phyloP scores from a whole-genome alignment of 2,329 filamentous ascomycete species.

The Nemania serpens region DNA sequence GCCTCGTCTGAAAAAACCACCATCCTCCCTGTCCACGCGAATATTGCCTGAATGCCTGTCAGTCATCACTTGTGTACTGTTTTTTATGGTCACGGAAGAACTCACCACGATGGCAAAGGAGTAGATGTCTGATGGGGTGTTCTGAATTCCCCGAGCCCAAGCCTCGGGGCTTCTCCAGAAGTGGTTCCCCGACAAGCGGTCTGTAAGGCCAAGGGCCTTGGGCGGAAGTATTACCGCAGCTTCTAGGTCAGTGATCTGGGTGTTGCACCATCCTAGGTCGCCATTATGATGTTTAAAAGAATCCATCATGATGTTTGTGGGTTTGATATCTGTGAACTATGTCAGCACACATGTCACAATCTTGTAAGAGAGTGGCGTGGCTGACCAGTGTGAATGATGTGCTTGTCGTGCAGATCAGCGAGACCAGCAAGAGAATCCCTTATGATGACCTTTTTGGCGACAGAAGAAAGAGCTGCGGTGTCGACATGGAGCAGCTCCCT shows the following conservation, averaged over 20 bases:
- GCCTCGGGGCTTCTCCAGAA: slow-evolving; percentile 23
- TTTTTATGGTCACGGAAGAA: slow-evolving; percentile 13
- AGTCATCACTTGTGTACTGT: slow-evolving; percentile 14
- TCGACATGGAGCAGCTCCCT: slow-evolving; percentile 20
- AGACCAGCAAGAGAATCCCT: slow-evolving; percentile 19
- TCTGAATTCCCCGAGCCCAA: slow-evolving; percentile 21
- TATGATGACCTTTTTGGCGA: slow-evolving; percentile 20
- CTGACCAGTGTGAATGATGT: slow-evolving; percentile 17
- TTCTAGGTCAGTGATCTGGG: slow-evolving; percentile 17
- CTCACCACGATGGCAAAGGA: slow-evolving; percentile 20
- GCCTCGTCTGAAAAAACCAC: slow-evolving; percentile 19
- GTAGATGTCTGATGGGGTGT: slow-evolving; percentile 24
- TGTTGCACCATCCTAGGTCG: slow-evolving; percentile 15
- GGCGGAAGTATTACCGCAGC: slow-evolving; percentile 14
- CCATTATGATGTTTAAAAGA: slow-evolving; percentile 20
- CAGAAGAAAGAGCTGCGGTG: slow-evolving; percentile 17
- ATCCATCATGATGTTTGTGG: slow-evolving; percentile 23
- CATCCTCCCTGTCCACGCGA: slow-evolving; percentile 19
- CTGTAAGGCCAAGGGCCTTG: slow-evolving; percentile 19
- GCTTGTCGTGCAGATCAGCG: slow-evolving; percentile 19
- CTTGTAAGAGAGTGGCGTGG: slow-evolving; percentile 2
- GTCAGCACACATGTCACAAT: slow-evolving; percentile 11
- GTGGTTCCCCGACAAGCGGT: slow-evolving; percentile 22
- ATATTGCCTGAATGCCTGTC: slow-evolving; percentile 18
- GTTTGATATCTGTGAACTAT: slow-evolving; percentile 23